phyloP scores from a whole-genome alignment of 495 filamentous ascomycete species.

The Xylaria scruposa region DNA sequence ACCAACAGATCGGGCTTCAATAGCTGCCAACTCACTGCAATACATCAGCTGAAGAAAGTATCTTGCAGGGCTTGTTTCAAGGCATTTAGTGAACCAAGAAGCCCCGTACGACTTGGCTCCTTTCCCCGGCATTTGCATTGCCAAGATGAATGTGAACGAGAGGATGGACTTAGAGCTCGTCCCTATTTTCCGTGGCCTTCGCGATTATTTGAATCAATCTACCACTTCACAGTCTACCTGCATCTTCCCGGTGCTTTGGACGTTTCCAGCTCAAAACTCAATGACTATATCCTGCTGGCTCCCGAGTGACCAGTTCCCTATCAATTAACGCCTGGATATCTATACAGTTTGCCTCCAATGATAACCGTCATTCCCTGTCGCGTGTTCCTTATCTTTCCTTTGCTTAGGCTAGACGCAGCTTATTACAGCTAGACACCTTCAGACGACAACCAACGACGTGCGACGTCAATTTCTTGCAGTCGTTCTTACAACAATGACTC shows the following conservation, averaged over 20 bases:
- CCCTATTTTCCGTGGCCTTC: too few species aligned
- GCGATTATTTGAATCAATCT: background rate
- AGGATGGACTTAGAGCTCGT: too few species aligned
- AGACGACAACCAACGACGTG: background rate
- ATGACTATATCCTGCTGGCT: background rate
- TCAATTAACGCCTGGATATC: constrained; percentile 22
- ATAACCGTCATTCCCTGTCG: background rate
- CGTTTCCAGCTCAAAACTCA: background rate
- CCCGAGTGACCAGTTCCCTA: constrained; percentile 7
- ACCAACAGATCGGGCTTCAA: background rate
- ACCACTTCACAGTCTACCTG: background rate
- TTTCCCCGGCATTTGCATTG: too few species aligned
- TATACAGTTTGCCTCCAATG: constrained; percentile 7
- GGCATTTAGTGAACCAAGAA: background rate
- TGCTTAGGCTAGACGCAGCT: background rate
- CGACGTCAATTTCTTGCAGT: background rate
- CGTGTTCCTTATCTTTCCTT: background rate
- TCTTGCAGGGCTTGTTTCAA: background rate
- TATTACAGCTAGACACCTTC: background rate
- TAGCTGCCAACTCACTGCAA: background rate
- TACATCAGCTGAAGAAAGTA: background rate
- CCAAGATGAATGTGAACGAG: too few species aligned
- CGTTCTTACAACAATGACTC: constrained; percentile 77
- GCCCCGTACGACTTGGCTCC: background rate
- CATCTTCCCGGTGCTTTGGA: background rate